Conservation (phyloP, 495 filamentous ascomycete genomes). For the Tuber microsphaerosporum region DNA sequence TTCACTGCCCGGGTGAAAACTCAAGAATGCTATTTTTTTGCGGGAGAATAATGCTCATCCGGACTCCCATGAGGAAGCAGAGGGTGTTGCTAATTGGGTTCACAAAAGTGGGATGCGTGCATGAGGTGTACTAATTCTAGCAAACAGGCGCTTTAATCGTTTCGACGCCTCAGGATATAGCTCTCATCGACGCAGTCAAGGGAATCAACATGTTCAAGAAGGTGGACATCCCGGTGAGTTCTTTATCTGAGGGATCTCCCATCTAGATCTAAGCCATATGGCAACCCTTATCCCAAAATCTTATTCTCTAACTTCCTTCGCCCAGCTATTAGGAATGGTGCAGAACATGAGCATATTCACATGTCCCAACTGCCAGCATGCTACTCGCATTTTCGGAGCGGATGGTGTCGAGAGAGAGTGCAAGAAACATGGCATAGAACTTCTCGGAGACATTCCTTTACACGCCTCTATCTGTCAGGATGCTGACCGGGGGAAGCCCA, state of each 20-base stretch:
- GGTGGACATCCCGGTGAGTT: slow-evolving; percentile 59
- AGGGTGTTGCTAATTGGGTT: neutral
- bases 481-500: slow-evolving; percentile 81
- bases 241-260: neutral
- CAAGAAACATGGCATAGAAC: slow-evolving; percentile 58
- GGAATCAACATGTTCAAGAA: slow-evolving; percentile 88
- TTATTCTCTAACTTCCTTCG: neutral
- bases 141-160: slow-evolving; percentile 69
- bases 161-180: slow-evolving; percentile 86
- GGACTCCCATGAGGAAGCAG: neutral
- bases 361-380: slow-evolving; percentile 67
- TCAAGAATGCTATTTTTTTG: neutral
- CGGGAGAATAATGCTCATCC: neutral
- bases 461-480: slow-evolving; percentile 81
- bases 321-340: slow-evolving; percentile 70
- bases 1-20: neutral
- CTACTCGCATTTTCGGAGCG: slow-evolving; percentile 71
- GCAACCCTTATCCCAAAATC: neutral
- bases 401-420: slow-evolving; percentile 54
- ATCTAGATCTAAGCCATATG: neutral
- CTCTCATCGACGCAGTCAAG: slow-evolving; percentile 78
- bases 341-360: slow-evolving; percentile 89
- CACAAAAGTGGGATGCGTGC: slow-evolving; percentile 6
- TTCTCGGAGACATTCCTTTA: slow-evolving; percentile 85
- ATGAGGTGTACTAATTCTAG: neutral